phyloP scores from a whole-genome alignment of 768 basidiomycete genomes.

The Phaffia australis region DNA sequence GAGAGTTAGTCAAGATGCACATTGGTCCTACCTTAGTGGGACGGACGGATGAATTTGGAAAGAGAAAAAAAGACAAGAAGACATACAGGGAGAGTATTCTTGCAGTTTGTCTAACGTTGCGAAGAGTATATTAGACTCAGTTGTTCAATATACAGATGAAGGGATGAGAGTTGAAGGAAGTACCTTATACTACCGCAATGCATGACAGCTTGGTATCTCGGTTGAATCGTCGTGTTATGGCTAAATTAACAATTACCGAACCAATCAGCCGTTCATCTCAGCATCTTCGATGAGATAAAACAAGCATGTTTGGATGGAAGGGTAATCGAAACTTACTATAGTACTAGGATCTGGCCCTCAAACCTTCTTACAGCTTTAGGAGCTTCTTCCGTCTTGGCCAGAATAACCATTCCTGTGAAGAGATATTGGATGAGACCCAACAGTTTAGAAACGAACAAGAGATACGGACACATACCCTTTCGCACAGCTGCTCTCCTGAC shows the following conservation, averaged over 20 bases:
- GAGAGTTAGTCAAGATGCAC: background rate
- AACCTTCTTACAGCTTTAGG: slow-evolving; percentile 63
- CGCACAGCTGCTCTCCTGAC: slow-evolving; percentile 67
- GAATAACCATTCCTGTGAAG: slow-evolving; percentile 63
- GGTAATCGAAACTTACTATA: slow-evolving; percentile 50
- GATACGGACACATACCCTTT: slow-evolving; percentile 46
- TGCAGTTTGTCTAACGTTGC: slow-evolving; percentile 31
- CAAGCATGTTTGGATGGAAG: slow-evolving; percentile 20
- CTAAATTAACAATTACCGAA: background rate
- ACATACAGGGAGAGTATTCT: slow-evolving; percentile 27
- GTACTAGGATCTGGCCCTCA: slow-evolving; percentile 83
- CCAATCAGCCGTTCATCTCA: background rate
- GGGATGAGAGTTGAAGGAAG: background rate
- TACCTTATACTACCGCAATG: slow-evolving; percentile 30
- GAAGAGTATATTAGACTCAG: background rate
- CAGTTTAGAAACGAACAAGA: background rate
- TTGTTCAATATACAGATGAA: background rate
- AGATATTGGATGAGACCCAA: background rate
- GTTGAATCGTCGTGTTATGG: slow-evolving; percentile 28
- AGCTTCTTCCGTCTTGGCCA: slow-evolving; percentile 71
- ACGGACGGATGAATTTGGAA: background rate
- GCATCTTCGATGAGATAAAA: background rate
- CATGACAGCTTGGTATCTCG: slow-evolving; percentile 33
- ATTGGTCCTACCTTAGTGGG: too few species aligned
- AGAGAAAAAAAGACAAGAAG: slow-evolving; percentile 4